phyloP scores from a whole-genome alignment of 306 rosid genomes.

The Quercus glauca region DNA sequence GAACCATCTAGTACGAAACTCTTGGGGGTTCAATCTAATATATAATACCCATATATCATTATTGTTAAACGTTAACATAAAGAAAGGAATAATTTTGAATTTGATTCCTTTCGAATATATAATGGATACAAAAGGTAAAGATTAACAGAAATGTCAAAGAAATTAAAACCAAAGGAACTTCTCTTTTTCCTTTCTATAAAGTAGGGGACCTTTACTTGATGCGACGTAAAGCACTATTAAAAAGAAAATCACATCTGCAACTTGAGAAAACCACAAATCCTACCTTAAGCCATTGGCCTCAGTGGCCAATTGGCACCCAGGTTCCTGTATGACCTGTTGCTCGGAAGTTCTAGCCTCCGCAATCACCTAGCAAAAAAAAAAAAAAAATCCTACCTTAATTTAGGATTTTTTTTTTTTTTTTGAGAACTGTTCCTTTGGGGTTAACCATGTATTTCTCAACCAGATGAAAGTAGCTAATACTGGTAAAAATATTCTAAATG shows the following conservation, averaged over 20 bases:
- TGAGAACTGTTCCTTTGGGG: no score
- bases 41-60: neutral
- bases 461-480: no score
- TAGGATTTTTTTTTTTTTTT: no score
- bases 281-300: no score
- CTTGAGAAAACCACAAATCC: neutral
- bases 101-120: neutral
- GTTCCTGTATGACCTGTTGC: no score
- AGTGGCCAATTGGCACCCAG: no score
- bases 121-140: neutral
- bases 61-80: neutral
- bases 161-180: neutral
- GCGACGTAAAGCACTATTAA: neutral
- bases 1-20: neutral
- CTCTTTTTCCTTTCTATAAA: neutral
- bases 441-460: no score
- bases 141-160: neutral
- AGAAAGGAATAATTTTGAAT: neutral
- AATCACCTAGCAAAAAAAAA: no score
- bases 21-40: neutral
- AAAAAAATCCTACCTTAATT: neutral
- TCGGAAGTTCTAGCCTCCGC: no score
- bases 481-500: no score
- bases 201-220: neutral
- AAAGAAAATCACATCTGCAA: neutral